Evolutionary conservation across 148 eudicot species (phyloP), one percentile per base, ranked within the genome.

Genomic region (Dianthus caryophyllus): DNA sequence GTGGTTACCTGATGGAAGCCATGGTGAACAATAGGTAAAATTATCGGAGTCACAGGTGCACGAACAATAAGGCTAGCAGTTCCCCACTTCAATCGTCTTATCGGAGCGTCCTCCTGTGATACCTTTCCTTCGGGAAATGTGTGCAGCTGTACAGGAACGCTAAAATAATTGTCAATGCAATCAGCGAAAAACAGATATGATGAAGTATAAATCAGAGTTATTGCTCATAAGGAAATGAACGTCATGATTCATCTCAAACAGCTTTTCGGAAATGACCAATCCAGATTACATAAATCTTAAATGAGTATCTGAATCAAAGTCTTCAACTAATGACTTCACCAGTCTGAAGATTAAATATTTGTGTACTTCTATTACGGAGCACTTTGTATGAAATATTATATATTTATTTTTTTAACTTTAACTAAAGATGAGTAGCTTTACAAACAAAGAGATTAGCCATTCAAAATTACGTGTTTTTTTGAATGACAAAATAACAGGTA

Each of bases 111-210:
- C 72, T 84, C 80, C 76, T 90, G 98, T 61, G 55, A 85, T 64
- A 93, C 95, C 75, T 93, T 93, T 27, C 96, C 98, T 76, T 93
- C 92, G 31, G 96, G 96, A 82, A 89, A 93, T 58, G 98, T 86
- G 84, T 93, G 96, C 76, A 93, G 71, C 96, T 93, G 88, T 47
- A 13, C 21, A 55, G 13, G 48, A 66, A 43, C 18, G 36, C 57
- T n/a, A 50, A 49, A 20, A 26, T 24, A 9, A 21, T 5, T 39
- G 18, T 53, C 21, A 61, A 59, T 39, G 5, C 30, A 44, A 47
- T 2, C 14, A 44, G 30, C 22, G n/a, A 59, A 49, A 50, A 0
- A 61, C 18, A 22, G 50, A 46, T 22, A 31, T 26, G 17, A 43
- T 46, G 31, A 56, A 31, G 26, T 22, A 27, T 13, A 26, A 54